Evolutionary conservation across 495 filamentous ascomycete species (phyloP).

Genomic region (Neurospora pannonica): DNA sequence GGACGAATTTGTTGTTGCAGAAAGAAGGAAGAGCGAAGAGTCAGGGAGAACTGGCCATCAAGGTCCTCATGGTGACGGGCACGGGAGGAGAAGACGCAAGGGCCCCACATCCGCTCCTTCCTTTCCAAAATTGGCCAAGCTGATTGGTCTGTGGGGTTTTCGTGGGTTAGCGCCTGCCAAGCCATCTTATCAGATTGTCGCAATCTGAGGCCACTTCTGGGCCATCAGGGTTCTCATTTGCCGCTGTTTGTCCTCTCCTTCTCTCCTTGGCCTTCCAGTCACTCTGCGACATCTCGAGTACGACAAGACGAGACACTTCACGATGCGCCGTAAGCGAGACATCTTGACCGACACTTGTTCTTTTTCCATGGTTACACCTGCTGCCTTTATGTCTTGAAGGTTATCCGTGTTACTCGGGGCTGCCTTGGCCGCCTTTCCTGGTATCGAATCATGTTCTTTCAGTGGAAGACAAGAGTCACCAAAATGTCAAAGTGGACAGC

Average conservation of each 20-base stretch:
- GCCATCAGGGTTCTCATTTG: constrained; percentile 13
- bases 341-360: neutral
- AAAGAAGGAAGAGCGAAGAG: neutral
- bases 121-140: neutral
- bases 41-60: neutral
- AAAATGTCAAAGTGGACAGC: neutral
- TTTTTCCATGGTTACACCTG: neutral
- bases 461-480: neutral
- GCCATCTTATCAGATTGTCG: constrained; percentile 11
- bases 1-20: neutral
- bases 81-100: neutral
- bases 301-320: neutral
- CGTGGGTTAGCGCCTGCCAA: neutral
- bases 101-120: neutral
- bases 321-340: neutral
- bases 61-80: neutral
- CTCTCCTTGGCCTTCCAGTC: neutral
- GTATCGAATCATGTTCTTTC: neutral
- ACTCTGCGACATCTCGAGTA: neutral
- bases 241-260: neutral
- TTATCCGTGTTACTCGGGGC: neutral
- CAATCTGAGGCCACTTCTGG: neutral
- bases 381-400: neutral
- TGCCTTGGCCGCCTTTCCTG: neutral
- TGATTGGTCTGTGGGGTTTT: neutral